Percentiles rank a stretch among this genome's conserved stretches.
Conservation (phyloP, 202 grass and related monocot species). For the Zoysia matrella region DNA sequence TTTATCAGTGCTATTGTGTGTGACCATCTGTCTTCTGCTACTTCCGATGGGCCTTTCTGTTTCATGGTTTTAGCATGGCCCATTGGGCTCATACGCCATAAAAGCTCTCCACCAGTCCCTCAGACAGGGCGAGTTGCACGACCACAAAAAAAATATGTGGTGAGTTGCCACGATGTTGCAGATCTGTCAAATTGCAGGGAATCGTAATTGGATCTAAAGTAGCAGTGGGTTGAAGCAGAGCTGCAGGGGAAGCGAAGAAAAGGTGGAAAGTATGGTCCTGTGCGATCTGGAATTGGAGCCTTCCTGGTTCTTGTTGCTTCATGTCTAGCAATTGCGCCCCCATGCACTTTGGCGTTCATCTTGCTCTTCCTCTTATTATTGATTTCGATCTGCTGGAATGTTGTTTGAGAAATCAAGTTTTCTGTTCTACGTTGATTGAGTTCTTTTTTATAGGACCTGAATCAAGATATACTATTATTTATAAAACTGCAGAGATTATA, state of each 20-base stretch:
- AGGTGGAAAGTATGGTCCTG: conserved; percentile 34
- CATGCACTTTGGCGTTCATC: conserved; percentile 14
- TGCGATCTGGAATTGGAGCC: conserved; percentile 36
- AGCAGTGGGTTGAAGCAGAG: background rate
- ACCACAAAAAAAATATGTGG: too few species aligned
- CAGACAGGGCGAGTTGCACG: background rate
- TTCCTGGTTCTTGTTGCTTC: conserved; percentile 31
- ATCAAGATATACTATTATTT: conserved; percentile 6
- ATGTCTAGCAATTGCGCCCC: conserved; percentile 4
- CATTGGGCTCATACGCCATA: conserved; percentile 40
- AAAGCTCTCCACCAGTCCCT: background rate
- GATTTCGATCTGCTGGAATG: background rate
- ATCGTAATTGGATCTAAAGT: conserved; percentile 12
- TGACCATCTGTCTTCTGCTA: background rate
- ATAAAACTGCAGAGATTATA: conserved; percentile 1
- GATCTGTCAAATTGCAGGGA: conserved; percentile 24
- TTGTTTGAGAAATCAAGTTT: background rate
- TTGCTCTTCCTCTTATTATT: conserved; percentile 8
- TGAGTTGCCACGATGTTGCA: background rate
- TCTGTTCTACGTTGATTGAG: background rate
- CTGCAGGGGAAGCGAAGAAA: conserved; percentile 15
- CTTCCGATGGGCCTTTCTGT: conserved; percentile 15
- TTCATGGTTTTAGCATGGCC: background rate
- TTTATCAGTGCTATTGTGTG: conserved; percentile 27
- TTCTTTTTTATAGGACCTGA: background rate